Evolutionary conservation across 441 rosid genomes (phyloP).

Genomic region (Aleurites moluccanus): DNA sequence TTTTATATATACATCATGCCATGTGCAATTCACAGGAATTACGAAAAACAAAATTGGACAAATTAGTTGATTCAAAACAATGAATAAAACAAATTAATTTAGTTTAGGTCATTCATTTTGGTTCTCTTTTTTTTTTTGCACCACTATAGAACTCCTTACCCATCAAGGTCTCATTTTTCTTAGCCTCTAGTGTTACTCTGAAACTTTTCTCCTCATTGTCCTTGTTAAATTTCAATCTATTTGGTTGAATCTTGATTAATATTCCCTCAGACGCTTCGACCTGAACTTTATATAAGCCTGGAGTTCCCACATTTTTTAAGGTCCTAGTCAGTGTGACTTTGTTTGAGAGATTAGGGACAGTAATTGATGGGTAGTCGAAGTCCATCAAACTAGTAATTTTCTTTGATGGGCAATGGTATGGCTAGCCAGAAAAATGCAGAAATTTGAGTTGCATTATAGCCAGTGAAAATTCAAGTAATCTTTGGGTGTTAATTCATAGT

Average conservation of each 20-base stretch:
- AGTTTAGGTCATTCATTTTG: neutral
- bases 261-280: slow-evolving; percentile 21
- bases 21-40: neutral
- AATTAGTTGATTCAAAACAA: neutral
- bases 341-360: slow-evolving; percentile 34
- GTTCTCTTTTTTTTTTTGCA: neutral
- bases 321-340: slow-evolving; percentile 27
- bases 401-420: slow-evolving; percentile 29
- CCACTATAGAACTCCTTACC: slow-evolving; percentile 25
- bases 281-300: slow-evolving; percentile 20
- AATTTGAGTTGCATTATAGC: slow-evolving; percentile 26
- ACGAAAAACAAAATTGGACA: neutral
- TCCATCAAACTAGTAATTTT: slow-evolving; percentile 14
- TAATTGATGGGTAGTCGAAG: slow-evolving; percentile 51
- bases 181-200: slow-evolving; percentile 9
- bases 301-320: slow-evolving; percentile 45
- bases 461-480: slow-evolving; percentile 35
- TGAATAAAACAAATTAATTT: neutral
- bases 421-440: slow-evolving; percentile 14
- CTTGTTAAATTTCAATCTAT: slow-evolving; percentile 7
- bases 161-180: neutral
- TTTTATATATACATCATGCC: neutral
- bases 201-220: slow-evolving; percentile 30
- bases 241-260: slow-evolving; percentile 16
- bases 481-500: slow-evolving; percentile 25